Percentiles rank a stretch among this genome's conserved stretches.
Conservation (phyloP, 345 rosid species). For the Salix viminalis region DNA sequence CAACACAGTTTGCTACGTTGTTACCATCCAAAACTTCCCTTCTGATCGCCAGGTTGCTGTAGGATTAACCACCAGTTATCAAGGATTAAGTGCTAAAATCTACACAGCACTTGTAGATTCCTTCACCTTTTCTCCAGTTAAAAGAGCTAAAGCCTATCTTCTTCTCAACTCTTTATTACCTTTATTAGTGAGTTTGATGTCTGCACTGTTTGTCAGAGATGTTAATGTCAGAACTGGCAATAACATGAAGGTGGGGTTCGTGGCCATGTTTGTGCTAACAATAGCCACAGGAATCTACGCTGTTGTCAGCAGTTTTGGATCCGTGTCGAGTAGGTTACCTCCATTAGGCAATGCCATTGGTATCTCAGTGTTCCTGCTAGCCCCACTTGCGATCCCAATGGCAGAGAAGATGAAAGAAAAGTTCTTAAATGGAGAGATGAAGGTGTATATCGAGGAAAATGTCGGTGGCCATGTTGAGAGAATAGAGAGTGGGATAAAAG, state of each 20-base stretch:
- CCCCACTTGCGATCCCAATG: slow-evolving; percentile 51
- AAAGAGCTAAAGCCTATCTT: slow-evolving; percentile 53
- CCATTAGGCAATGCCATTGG: slow-evolving; percentile 39
- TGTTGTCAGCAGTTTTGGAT: slow-evolving; percentile 47
- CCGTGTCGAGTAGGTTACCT: slow-evolving; percentile 20
- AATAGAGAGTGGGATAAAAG: not conserved
- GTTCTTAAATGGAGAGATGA: slow-evolving; percentile 16
- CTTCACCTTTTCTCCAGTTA: slow-evolving; percentile 18
- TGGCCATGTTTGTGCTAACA: slow-evolving; percentile 43
- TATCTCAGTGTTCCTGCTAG: slow-evolving; percentile 36
- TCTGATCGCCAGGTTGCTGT: slow-evolving; percentile 53
- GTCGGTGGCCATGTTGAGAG: not conserved
- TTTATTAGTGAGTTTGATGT: slow-evolving; percentile 27
- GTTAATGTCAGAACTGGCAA: not conserved
- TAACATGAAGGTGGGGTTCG: slow-evolving; percentile 33
- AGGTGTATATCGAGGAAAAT: slow-evolving; percentile 25
- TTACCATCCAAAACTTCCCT: slow-evolving; percentile 48
- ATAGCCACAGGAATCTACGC: slow-evolving; percentile 66
- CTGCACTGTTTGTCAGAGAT: slow-evolving; percentile 41
- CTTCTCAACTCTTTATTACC: slow-evolving; percentile 63
- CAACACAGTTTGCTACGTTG: slow-evolving; percentile 73
- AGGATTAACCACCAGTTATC: slow-evolving; percentile 72
- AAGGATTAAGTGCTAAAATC: slow-evolving; percentile 70
- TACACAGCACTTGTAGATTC: slow-evolving; percentile 60
- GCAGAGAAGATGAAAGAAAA: slow-evolving; percentile 15